Conservation (phyloP, 2,329 filamentous ascomycete species). For the Sporothrix sp. region DNA sequence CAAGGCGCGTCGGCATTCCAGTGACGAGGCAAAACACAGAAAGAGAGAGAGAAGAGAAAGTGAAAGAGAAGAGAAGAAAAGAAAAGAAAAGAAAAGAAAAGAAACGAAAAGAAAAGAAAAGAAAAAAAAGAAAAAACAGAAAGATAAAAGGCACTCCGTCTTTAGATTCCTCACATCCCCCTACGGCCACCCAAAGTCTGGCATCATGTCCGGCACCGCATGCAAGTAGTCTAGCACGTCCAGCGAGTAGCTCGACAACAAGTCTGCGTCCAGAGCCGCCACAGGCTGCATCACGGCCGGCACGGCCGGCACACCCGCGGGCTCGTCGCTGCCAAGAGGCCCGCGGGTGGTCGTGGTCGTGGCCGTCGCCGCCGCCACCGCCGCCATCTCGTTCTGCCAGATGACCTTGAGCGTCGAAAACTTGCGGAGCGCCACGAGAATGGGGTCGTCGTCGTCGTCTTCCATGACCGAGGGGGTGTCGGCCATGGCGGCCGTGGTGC, state of each 20-base stretch:
- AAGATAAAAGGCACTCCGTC: not conserved
- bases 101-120: not conserved
- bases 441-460: not conserved
- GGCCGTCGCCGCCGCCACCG: not conserved
- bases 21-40: too few relatives aligned
- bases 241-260: not conserved
- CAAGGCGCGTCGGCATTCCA: too few relatives aligned
- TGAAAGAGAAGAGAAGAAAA: not conserved
- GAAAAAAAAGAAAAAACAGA: not conserved
- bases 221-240: conserved; percentile 2
- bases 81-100: not conserved
- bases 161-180: not conserved
- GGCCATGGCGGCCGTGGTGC: not conserved
- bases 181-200: not conserved
- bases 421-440: not conserved
- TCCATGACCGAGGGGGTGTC: not conserved
- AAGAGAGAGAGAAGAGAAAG: not conserved
- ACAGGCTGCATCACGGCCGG: too few relatives aligned
- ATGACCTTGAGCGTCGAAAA: not conserved
- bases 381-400: conserved; percentile 6
- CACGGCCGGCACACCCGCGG: too few relatives aligned
- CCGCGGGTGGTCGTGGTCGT: too few relatives aligned
- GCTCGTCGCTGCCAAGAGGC: too few relatives aligned
- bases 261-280: too few relatives aligned
- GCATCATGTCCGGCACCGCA: not conserved